These are phyloP conservation scores for Venustampulla echinocandica DNA, from an alignment of 495 filamentous ascomycete species.

Conservation along the genomic window DNA sequence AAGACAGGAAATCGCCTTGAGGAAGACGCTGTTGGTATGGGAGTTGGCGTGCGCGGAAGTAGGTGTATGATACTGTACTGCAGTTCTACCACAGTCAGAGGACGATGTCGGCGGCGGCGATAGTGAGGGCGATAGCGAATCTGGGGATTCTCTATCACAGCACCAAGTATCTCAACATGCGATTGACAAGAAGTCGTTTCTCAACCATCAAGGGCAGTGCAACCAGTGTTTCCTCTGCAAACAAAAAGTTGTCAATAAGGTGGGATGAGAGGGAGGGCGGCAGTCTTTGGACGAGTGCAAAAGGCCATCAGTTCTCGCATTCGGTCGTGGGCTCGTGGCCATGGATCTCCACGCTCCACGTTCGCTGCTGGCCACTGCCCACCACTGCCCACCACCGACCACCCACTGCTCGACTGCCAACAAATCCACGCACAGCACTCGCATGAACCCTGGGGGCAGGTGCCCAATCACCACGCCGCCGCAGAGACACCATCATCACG, in stretches of 20 bases:
- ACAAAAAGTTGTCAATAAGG: not conserved
- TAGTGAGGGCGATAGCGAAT: not conserved
- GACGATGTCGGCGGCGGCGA: not conserved
- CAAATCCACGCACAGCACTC: slow-evolving; percentile 3
- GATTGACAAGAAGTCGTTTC: not conserved
- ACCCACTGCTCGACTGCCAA: not conserved
- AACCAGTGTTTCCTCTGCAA: not conserved
- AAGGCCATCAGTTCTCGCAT: not conserved
- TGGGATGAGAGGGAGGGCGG: not conserved
- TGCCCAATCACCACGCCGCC: slow-evolving; percentile 6
- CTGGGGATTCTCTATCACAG: not conserved
- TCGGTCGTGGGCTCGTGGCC: not conserved
- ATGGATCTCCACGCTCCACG: not conserved
- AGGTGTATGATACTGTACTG: not conserved
- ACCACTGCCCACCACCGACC: not conserved
- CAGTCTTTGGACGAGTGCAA: not conserved
- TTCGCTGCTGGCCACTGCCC: not conserved
- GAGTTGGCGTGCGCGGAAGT: not conserved
- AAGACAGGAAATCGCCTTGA: too few species aligned
- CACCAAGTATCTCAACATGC: not conserved
- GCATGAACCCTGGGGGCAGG: not conserved
- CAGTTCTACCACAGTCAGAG: not conserved
- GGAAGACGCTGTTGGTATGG: not conserved
- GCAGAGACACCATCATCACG: not conserved
- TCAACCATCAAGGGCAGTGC: not conserved